Evolutionary conservation across 805 yeast species (phyloP).

Genomic region (Soucietia sequanensis): DNA sequence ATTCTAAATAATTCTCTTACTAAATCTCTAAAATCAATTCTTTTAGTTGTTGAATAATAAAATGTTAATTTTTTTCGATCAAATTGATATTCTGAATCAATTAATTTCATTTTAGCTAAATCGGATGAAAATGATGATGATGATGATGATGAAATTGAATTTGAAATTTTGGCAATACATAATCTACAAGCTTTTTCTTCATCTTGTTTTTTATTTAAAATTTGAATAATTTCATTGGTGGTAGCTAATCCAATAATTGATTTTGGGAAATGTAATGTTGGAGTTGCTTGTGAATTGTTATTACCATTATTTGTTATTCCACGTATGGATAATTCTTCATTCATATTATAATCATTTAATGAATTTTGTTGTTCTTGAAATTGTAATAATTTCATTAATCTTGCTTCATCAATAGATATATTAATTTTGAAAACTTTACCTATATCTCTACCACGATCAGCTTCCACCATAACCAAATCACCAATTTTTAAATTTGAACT

Average conservation of each 20-base stretch:
- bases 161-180: constrained; percentile 57
- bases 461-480: constrained; percentile 79
- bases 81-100: constrained; percentile 79
- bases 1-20: constrained; percentile 72
- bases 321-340: constrained; percentile 19
- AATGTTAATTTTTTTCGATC: constrained; percentile 76
- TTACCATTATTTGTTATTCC: constrained; percentile 16
- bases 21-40: constrained; percentile 72
- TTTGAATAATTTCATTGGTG: constrained; percentile 56
- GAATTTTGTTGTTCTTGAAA: constrained; percentile 72
- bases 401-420: constrained; percentile 64
- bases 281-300: constrained; percentile 17
- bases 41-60: constrained; percentile 57
- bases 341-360: constrained; percentile 32
- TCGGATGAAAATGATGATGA: neutral
- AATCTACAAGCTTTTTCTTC: constrained; percentile 67
- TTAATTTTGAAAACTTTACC: constrained; percentile 63
- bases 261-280: constrained; percentile 62
- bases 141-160: constrained; percentile 26
- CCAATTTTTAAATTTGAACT: constrained; percentile 43
- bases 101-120: constrained; percentile 48
- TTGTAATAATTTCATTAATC: constrained; percentile 62
- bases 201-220: constrained; percentile 58
- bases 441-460: constrained; percentile 77
- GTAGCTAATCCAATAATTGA: constrained; percentile 64